A percentile compares a stretch with the other conserved stretches of the same genome.
These are phyloP conservation scores for Neurospora sp. DNA, from an alignment of 2,329 filamentous ascomycete species.

Conservation along the genomic window DNA sequence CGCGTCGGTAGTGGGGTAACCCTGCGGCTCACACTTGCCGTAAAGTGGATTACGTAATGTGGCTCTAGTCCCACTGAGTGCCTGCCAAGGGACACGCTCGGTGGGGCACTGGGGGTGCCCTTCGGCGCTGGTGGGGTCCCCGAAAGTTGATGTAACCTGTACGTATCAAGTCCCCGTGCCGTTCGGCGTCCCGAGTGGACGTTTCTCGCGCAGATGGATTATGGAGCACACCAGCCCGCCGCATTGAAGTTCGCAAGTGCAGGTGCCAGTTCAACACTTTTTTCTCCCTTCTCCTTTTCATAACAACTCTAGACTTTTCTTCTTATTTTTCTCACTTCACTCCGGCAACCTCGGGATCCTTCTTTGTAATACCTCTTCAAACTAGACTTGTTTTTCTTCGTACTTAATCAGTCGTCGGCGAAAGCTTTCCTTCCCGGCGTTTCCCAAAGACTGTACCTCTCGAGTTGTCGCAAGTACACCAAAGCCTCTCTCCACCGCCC, in stretches of 20 bases:
- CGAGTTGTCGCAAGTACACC: neutral
- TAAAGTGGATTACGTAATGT: neutral
- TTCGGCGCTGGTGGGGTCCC: conserved; percentile 5
- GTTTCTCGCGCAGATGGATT: neutral
- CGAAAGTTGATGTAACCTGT: neutral
- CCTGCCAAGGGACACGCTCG: neutral
- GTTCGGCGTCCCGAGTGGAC: neutral
- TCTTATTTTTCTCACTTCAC: neutral
- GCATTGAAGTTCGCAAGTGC: neutral
- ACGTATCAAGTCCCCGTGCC: neutral
- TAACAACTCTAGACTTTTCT: neutral
- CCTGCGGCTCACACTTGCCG: neutral
- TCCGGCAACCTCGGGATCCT: neutral
- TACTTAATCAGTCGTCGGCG: neutral
- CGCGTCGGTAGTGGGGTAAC: conserved; percentile 1
- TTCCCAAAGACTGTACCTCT: neutral
- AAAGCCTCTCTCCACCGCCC: neutral
- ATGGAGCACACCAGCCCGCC: conserved; percentile 1
- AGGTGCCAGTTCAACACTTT: neutral
- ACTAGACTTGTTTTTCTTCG: neutral
- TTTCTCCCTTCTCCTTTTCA: neutral
- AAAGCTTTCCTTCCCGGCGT: neutral
- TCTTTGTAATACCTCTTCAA: neutral
- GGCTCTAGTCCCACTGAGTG: neutral
- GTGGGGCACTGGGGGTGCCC: neutral